Percentiles rank a stretch among this genome's conserved stretches.
phyloP scores from a whole-genome alignment of 2,329 filamentous ascomycete genomes.

The Epicoccum sorghinum region DNA sequence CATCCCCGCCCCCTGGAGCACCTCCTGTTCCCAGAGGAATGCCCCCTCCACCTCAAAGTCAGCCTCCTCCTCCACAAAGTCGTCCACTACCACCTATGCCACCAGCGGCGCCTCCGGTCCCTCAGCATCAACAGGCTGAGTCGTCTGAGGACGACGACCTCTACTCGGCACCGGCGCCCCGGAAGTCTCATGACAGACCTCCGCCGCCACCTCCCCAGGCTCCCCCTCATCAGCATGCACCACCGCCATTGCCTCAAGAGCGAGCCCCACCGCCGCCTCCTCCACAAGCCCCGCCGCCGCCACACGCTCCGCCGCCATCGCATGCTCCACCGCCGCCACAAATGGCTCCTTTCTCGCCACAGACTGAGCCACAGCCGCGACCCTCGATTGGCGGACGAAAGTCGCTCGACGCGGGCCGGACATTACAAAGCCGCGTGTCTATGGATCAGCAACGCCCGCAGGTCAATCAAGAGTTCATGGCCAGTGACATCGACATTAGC shows the following conservation, averaged over 20 bases:
- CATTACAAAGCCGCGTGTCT: slow-evolving; percentile 63
- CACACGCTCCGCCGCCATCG: slow-evolving; percentile 40
- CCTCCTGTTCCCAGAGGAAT: slow-evolving; percentile 39
- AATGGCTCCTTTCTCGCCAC: slow-evolving; percentile 41
- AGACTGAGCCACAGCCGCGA: slow-evolving; percentile 51
- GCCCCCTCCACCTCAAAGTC: slow-evolving; percentile 40
- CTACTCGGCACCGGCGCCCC: slow-evolving; percentile 43
- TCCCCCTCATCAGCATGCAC: slow-evolving; percentile 41
- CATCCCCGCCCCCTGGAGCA: slow-evolving; percentile 29
- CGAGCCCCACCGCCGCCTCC: slow-evolving; percentile 44
- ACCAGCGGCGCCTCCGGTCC: slow-evolving; percentile 40
- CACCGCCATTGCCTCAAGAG: slow-evolving; percentile 48
- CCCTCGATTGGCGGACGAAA: slow-evolving; percentile 55
- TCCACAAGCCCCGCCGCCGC: slow-evolving; percentile 45
- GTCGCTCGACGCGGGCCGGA: slow-evolving; percentile 69
- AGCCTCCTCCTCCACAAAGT: slow-evolving; percentile 42
- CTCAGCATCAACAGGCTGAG: slow-evolving; percentile 34
- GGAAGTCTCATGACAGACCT: slow-evolving; percentile 44
- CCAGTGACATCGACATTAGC: slow-evolving; percentile 82
- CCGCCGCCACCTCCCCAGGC: slow-evolving; percentile 47
- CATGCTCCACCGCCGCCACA: slow-evolving; percentile 47
- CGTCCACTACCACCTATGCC: slow-evolving; percentile 41
- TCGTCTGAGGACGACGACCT: slow-evolving; percentile 47
- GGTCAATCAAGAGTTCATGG: slow-evolving; percentile 76
- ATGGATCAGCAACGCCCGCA: slow-evolving; percentile 78